Percentiles rank a stretch among this genome's conserved stretches.
These are phyloP conservation scores for Scheffersomyces titani DNA, from an alignment of 1,139 yeast genomes.

Conservation along the genomic window DNA sequence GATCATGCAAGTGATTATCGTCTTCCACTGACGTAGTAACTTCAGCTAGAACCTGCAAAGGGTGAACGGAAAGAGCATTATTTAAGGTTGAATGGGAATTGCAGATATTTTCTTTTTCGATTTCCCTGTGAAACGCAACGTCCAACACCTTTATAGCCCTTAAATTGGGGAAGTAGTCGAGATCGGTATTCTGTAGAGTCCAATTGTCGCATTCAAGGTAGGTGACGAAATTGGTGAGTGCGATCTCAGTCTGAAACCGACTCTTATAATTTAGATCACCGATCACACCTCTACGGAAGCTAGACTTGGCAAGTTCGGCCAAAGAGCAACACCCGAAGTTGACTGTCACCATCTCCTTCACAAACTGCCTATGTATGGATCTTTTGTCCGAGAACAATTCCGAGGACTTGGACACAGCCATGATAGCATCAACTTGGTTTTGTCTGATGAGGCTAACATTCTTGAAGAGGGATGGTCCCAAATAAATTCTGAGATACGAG, in stretches of 20 bases:
- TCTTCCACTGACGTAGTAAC: neutral
- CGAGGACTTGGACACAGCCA: conserved; percentile 22
- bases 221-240: conserved; percentile 22
- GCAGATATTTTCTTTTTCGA: neutral
- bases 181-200: conserved; percentile 15
- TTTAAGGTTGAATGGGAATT: neutral
- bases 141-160: conserved; percentile 22
- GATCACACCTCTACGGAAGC: conserved; percentile 15
- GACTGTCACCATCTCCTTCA: conserved; percentile 21
- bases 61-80: neutral
- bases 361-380: conserved; percentile 21
- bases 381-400: conserved; percentile 24
- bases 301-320: conserved; percentile 22
- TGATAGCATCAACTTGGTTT: conserved; percentile 31
- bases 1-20: neutral
- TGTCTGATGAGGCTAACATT: conserved; percentile 26
- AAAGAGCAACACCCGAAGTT: conserved; percentile 20
- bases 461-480: conserved; percentile 23
- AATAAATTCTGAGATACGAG: conserved; percentile 17
- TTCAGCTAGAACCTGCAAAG: neutral
- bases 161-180: conserved; percentile 20
- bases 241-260: conserved; percentile 17
- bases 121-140: neutral
- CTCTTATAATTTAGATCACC: conserved; percentile 19
- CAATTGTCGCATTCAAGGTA: conserved; percentile 30